Percentiles rank a stretch among this genome's conserved stretches.
Evolutionary conservation across 768 basidiomycete genomes (phyloP).

Genomic region (Lentinula boryana): DNA sequence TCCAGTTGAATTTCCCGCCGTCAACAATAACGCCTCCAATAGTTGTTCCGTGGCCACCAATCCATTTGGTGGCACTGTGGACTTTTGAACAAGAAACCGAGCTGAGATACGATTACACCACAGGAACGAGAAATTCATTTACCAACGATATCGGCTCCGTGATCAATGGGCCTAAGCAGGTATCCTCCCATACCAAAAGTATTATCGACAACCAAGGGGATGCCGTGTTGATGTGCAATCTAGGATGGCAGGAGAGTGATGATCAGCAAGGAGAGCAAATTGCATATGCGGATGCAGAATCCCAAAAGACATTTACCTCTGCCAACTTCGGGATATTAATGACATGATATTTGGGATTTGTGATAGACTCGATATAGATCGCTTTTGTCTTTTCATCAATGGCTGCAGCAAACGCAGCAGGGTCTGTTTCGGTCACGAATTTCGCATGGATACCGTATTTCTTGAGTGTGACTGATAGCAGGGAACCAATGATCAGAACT

Average conservation of each 20-base stretch:
- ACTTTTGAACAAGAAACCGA: constrained; percentile 21
- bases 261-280: neutral
- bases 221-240: constrained; percentile 54
- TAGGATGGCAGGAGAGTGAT: constrained; percentile 11
- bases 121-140: constrained; percentile 10
- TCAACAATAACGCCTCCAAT: constrained; percentile 5
- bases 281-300: neutral
- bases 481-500: neutral
- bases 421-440: constrained; percentile 43
- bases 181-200: constrained; percentile 50
- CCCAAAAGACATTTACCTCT: constrained; percentile 17
- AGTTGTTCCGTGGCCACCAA: constrained; percentile 44
- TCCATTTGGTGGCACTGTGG: constrained; percentile 63
- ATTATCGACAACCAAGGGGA: constrained; percentile 64
- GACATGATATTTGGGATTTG: constrained; percentile 57
- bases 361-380: constrained; percentile 54
- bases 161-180: constrained; percentile 13
- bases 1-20: constrained; percentile 51
- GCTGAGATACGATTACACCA: neutral
- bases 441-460: constrained; percentile 50
- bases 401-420: constrained; percentile 39
- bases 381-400: constrained; percentile 60
- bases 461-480: constrained; percentile 40
- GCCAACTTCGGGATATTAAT: constrained; percentile 51
- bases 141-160: constrained; percentile 22